These are phyloP conservation scores for Arthrobotrys musiformis DNA, from an alignment of 2,329 filamentous ascomycete genomes.

Conservation along the genomic window DNA sequence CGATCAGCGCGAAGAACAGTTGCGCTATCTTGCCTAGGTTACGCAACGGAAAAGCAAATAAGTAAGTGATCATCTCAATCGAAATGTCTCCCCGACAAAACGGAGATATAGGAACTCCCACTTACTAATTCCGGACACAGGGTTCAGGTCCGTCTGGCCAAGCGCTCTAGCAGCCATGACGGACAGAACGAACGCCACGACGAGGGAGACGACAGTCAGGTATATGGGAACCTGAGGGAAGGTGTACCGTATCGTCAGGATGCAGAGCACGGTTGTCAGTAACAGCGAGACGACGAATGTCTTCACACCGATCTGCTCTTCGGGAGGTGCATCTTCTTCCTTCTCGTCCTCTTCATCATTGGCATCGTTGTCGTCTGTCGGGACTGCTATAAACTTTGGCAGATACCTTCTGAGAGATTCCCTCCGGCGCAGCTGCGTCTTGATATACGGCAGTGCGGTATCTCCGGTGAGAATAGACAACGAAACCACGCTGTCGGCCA, in stretches of 20 bases:
- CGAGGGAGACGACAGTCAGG: constrained; percentile 79
- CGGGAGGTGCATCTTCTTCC: constrained; percentile 81
- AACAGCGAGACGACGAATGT: constrained; percentile 80
- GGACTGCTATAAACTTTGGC: not conserved
- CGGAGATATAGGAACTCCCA: not conserved
- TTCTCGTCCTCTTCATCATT: constrained; percentile 60
- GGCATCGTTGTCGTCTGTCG: constrained; percentile 5
- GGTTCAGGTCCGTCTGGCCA: constrained; percentile 63
- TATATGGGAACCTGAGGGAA: constrained; percentile 87
- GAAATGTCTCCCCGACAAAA: not conserved
- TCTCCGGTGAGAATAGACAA: constrained; percentile 69
- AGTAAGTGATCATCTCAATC: too few species aligned
- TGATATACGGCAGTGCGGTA: constrained; percentile 11
- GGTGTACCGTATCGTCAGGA: constrained; percentile 80
- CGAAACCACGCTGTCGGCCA: constrained; percentile 89
- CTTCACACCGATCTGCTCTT: constrained; percentile 79
- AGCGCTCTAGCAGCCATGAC: constrained; percentile 78
- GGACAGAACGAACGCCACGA: constrained; percentile 83
- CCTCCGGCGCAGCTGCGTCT: not conserved
- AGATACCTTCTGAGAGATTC: constrained; percentile 4
- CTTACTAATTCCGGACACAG: constrained; percentile 49
- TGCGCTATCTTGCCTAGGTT: constrained; percentile 96
- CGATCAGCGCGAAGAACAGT: constrained; percentile 90
- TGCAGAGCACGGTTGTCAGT: constrained; percentile 80
- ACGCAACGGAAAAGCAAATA: constrained; percentile 65